Evolutionary conservation across 805 yeast species (phyloP).

Genomic region (Wickerhamomyces xylosicus): DNA sequence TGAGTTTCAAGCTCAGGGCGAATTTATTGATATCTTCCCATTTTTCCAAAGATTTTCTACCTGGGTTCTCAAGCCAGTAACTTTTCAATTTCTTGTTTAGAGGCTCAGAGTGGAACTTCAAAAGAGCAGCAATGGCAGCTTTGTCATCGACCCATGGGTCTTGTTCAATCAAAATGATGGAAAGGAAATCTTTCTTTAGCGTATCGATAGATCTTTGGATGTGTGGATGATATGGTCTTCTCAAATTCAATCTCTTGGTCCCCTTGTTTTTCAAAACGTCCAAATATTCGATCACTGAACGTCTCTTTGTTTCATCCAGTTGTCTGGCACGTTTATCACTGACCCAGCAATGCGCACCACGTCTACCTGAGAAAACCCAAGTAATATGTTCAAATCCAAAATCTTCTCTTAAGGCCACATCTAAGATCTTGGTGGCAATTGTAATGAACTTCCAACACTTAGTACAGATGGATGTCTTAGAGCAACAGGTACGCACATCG

Average conservation of each 20-base stretch:
- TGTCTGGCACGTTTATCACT: conserved; percentile 76
- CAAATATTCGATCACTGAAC: conserved; percentile 75
- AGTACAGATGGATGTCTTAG: conserved; percentile 71
- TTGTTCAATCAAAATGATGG: conserved; percentile 66
- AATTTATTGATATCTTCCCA: conserved; percentile 68
- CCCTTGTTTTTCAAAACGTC: conserved; percentile 56
- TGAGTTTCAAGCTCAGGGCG: conserved; percentile 29
- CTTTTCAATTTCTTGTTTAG: conserved; percentile 41
- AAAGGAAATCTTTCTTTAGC: conserved; percentile 52
- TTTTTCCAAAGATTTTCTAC: conserved; percentile 47
- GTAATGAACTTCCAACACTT: conserved; percentile 93
- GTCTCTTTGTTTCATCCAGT: conserved; percentile 63
- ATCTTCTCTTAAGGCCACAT: conserved; percentile 65
- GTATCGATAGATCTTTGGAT: conserved; percentile 64
- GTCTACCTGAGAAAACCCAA: conserved; percentile 97
- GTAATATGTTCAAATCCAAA: conserved; percentile 80
- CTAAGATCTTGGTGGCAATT: conserved; percentile 71
- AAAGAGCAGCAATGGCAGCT: conserved; percentile 42
- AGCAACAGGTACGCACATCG: conserved; percentile 86
- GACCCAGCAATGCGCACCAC: conserved; percentile 99
- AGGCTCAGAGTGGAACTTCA: conserved; percentile 50
- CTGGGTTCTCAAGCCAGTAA: conserved; percentile 48
- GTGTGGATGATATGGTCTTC: conserved; percentile 87
- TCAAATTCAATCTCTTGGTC: conserved; percentile 38
- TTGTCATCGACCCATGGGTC: conserved; percentile 70